Percentiles rank a stretch among this genome's conserved stretches.
These are phyloP conservation scores for Chalciporus piperatus DNA, from an alignment of 768 basidiomycete species.

Conservation along the genomic window DNA sequence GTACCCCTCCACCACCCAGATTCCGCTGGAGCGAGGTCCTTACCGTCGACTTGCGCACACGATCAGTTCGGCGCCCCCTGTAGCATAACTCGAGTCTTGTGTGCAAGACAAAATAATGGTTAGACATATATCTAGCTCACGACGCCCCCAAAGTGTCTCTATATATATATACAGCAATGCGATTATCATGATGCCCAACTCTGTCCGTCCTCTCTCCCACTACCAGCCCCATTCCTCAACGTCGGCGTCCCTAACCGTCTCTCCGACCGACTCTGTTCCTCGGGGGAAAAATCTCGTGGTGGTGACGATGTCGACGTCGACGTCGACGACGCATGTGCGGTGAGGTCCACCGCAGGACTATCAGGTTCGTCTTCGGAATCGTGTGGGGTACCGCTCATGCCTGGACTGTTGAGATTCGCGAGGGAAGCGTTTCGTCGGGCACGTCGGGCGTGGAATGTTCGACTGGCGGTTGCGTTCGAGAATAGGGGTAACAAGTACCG, in stretches of 20 bases:
- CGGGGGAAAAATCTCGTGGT: conserved; percentile 20
- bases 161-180: background rate
- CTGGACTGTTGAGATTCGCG: conserved; percentile 18
- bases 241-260: conserved; percentile 65
- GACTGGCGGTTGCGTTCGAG: conserved; percentile 86
- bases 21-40: no score
- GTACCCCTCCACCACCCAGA: background rate
- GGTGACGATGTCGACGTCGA: conserved; percentile 1
- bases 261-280: conserved; percentile 56
- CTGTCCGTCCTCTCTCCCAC: conserved; percentile 25
- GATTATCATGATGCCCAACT: conserved; percentile 1
- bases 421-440: conserved; percentile 48
- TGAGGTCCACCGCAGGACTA: conserved; percentile 46
- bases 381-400: conserved; percentile 31
- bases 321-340: conserved; percentile 14
- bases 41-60: background rate
- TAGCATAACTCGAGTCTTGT: background rate
- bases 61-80: no score
- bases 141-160: background rate
- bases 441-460: conserved; percentile 79
- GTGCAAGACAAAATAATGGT: background rate
- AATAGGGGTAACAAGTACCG: conserved; percentile 90
- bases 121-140: background rate
- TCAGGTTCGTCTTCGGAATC: conserved; percentile 42
- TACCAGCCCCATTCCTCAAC: conserved; percentile 44